Evolutionary conservation across 2,329 filamentous ascomycete species (phyloP), one percentile per base, ranked within the genome.

Genomic region (Biscogniauxia mediterranea): DNA sequence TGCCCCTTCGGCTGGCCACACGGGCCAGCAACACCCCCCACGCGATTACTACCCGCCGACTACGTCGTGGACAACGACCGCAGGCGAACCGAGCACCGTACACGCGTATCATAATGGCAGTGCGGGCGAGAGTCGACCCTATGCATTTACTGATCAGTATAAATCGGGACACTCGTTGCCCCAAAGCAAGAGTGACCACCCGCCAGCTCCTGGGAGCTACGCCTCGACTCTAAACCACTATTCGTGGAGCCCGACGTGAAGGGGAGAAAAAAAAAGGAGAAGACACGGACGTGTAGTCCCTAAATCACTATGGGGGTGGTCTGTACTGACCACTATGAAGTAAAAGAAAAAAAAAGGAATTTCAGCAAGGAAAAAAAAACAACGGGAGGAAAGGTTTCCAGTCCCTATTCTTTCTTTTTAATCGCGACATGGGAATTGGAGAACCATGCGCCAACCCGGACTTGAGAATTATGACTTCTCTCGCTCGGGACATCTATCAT

Each of bases 1-100:
- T 49, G 21, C 28, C 2, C 20, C 55, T 15, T 50, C 38, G 13
- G 17, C 25, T 23, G 50, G 55, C 56, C 46, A 28, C 56, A 4
- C 55, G 60, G 20, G 19, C 56, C 26, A 19, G 50, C 50, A 52
- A 25, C 50, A 52, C 19, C 70, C 78, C 2, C 71, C 77, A 4
- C 76, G 83, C 51, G 84, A 86, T 60, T 85, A 85, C 67, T 86
- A 84, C 63, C 80, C 83, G 2, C 74, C 83, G 0, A 73, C 80
- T 13, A 78, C 75, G 26, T 79, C 80, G 8, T 85, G 83, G 83
- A 81, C 81, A 8, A 79, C 81, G 5, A 79, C 80, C 5, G 78
- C 81, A 0, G 78, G 78, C 20, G 83, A 85, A 64, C 69, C 75
- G 7, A 77, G 65, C 21, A 76, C 82, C 1, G 78, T 75, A 25